These are phyloP conservation scores for Volvox carteri DNA, from an alignment of 163 green algal species.

Conservation along the genomic window DNA sequence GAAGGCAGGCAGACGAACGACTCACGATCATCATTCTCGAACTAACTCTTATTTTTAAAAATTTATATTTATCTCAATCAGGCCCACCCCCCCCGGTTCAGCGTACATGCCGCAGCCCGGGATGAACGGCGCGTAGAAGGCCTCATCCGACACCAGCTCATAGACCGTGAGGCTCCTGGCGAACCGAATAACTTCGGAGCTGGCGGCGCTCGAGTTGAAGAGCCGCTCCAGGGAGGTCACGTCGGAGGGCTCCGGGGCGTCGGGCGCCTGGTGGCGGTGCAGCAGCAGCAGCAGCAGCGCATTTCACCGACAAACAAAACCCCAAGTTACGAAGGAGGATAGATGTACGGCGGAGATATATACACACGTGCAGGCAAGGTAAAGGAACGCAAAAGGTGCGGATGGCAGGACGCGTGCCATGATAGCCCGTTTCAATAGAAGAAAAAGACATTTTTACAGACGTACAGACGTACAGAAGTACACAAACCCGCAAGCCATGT, in stretches of 20 bases:
- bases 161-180: conserved; percentile 19
- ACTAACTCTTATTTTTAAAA: no score
- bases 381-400: no score
- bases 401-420: no score
- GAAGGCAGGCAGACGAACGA: no score
- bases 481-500: no score
- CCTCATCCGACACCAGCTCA: conserved; percentile 48
- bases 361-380: neutral
- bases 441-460: no score
- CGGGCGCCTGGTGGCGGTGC: neutral
- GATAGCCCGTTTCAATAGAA: no score
- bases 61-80: neutral
- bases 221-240: conserved; percentile 44
- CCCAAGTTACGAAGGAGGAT: neutral
- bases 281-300: neutral
- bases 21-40: no score
- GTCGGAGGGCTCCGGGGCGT: conserved; percentile 17
- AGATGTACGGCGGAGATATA: neutral
- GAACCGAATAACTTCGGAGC: conserved; percentile 35
- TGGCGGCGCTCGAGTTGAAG: neutral
- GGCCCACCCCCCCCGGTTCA: no score
- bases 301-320: neutral
- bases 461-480: no score
- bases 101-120: conserved; percentile 41
- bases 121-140: conserved; percentile 54